phyloP scores from a whole-genome alignment of 148 eudicot genomes.

The Rhododendron williamsianum region DNA sequence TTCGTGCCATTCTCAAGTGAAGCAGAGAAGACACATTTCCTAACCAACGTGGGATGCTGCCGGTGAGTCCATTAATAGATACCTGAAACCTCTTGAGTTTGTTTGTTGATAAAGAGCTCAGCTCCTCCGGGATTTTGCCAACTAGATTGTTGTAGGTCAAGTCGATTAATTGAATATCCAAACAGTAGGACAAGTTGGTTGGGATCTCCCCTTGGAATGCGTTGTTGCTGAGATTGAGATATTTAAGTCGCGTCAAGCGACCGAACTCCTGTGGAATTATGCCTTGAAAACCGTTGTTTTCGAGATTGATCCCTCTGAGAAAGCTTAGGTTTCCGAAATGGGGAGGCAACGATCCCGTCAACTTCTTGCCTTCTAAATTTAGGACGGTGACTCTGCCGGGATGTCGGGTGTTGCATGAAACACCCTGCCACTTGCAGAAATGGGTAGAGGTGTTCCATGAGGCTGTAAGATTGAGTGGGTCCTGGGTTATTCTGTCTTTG shows the following conservation, averaged over 20 bases:
- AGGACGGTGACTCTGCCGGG: background rate
- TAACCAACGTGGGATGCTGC: background rate
- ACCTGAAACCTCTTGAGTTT: background rate
- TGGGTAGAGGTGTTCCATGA: constrained; percentile 15
- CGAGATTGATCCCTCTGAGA: background rate
- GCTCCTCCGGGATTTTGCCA: background rate
- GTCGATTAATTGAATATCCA: background rate
- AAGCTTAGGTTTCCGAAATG: background rate
- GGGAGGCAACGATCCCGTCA: background rate
- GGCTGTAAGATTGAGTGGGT: background rate
- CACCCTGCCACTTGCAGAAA: constrained; percentile 14
- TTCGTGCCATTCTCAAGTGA: background rate
- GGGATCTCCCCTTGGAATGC: constrained; percentile 9
- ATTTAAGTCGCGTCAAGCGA: background rate
- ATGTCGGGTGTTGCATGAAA: constrained; percentile 6
- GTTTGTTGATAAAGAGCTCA: background rate
- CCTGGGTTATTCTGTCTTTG: background rate
- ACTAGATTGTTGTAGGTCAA: background rate
- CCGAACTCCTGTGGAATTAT: constrained; percentile 6
- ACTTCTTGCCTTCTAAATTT: background rate
- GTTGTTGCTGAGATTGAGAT: constrained; percentile 7
- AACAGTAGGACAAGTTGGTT: background rate
- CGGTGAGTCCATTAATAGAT: background rate
- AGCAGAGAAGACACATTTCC: background rate
- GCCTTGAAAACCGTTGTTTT: background rate